A percentile compares a stretch with the other conserved stretches of the same genome.
These are phyloP conservation scores for Pezicula neosporulosa DNA, from an alignment of 2,329 filamentous ascomycete species.

Conservation along the genomic window DNA sequence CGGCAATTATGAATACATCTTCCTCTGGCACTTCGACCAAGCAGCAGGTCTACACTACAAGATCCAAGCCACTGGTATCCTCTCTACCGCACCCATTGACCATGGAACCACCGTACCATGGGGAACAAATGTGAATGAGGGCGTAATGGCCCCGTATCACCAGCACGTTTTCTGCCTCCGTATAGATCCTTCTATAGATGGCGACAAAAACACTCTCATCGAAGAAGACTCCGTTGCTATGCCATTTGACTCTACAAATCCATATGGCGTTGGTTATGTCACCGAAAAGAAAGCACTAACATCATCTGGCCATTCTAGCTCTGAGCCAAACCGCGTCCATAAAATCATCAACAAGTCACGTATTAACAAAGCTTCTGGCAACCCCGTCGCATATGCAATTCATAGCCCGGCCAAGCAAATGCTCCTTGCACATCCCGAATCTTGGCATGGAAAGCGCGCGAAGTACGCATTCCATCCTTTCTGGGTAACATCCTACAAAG, in stretches of 20 bases:
- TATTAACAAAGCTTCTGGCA: constrained; percentile 77
- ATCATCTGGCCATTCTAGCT: constrained; percentile 37
- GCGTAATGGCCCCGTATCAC: constrained; percentile 56
- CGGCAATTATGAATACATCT: constrained; percentile 68
- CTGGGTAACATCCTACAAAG: constrained; percentile 81
- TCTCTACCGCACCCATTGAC: constrained; percentile 51
- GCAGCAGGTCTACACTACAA: constrained; percentile 60
- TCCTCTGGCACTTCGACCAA: constrained; percentile 61
- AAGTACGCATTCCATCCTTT: constrained; percentile 84
- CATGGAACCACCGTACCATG: constrained; percentile 46
- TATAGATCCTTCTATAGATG: constrained; percentile 54
- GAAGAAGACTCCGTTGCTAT: constrained; percentile 51
- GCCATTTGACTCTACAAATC: constrained; percentile 42
- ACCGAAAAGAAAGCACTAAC: constrained; percentile 17
- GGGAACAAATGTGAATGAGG: constrained; percentile 58
- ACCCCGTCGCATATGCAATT: constrained; percentile 81
- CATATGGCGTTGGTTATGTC: constrained; percentile 49
- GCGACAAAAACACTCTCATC: constrained; percentile 46
- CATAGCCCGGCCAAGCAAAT: constrained; percentile 77
- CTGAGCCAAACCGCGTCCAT: constrained; percentile 65
- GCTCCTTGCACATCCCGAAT: constrained; percentile 73
- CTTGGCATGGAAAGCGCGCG: constrained; percentile 84
- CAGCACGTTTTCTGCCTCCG: constrained; percentile 55
- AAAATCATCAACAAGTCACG: constrained; percentile 82
- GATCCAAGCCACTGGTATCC: constrained; percentile 62